A percentile compares a stretch with the other conserved stretches of the same genome.
Conservation (phyloP, 1,284 basidiomycete species). For the Exobasidium rhododendri region DNA sequence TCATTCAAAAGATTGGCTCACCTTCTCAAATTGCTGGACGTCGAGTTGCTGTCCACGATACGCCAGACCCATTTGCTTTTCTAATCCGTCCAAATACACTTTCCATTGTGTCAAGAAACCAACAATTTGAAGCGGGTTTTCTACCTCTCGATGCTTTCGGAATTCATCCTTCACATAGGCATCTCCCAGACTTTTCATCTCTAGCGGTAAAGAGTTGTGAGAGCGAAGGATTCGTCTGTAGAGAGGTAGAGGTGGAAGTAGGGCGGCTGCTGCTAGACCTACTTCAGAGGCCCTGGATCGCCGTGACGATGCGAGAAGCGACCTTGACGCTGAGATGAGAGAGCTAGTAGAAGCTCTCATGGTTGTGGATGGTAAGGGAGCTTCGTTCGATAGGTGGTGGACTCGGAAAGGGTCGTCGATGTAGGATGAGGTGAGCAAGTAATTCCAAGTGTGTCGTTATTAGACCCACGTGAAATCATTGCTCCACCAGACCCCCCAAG, state of each 20-base stretch:
- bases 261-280: slow-evolving; percentile 22
- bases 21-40: slow-evolving; percentile 16
- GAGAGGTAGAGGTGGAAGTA: slow-evolving; percentile 49
- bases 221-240: slow-evolving; percentile 49
- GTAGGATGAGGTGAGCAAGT: neutral
- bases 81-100: slow-evolving; percentile 50
- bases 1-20: neutral
- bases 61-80: slow-evolving; percentile 21
- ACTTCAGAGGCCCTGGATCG: neutral
- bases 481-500: neutral
- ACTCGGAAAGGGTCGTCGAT: neutral
- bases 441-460: neutral
- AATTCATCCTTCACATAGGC: slow-evolving; percentile 55
- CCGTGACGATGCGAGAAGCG: neutral
- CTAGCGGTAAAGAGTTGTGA: slow-evolving; percentile 38
- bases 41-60: slow-evolving; percentile 8
- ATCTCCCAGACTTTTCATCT: slow-evolving; percentile 54
- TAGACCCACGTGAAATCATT: neutral
- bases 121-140: slow-evolving; percentile 52
- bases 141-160: slow-evolving; percentile 39
- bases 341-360: neutral
- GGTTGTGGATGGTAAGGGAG: neutral
- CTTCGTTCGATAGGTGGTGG: neutral
- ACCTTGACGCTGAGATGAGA: neutral
- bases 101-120: slow-evolving; percentile 54